Percentiles rank a stretch among this genome's conserved stretches.
Conservation (phyloP, 257 asterid genomes). For the Nicotiana benthamiana region DNA sequence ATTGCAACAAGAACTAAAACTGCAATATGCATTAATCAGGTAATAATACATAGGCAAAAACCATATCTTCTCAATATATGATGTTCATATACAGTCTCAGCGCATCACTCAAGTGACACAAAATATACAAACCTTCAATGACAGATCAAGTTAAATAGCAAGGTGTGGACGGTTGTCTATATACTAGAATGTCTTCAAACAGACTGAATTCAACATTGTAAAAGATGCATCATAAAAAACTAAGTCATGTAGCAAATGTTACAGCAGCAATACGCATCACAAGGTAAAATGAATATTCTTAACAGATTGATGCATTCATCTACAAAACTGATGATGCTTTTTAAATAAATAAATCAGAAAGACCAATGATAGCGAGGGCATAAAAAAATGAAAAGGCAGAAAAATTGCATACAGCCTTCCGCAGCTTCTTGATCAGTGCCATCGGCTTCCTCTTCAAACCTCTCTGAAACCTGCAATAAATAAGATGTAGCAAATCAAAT, state of each 20-base stretch:
- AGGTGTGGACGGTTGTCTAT: neutral
- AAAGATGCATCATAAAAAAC: neutral
- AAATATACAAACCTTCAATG: neutral
- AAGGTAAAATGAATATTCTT: neutral
- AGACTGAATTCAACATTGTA: neutral
- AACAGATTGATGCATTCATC: neutral
- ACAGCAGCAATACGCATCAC: neutral
- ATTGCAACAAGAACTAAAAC: neutral
- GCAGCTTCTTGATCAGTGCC: constrained; percentile 73
- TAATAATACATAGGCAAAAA: neutral
- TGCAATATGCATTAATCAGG: neutral
- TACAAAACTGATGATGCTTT: neutral
- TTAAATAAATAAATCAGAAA: too few species aligned
- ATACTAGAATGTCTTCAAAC: neutral
- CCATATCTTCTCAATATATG: neutral
- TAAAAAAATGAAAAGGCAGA: neutral
- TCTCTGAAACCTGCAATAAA: constrained; percentile 47
- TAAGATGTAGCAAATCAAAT: neutral
- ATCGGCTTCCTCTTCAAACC: constrained; percentile 85
- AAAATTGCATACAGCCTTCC: constrained; percentile 56
- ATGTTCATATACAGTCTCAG: neutral
- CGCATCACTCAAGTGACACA: neutral
- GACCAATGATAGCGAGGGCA: neutral
- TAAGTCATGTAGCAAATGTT: neutral
- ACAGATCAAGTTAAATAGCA: neutral